Evolutionary conservation across 2,329 filamentous ascomycete species (phyloP), one percentile per base, ranked within the genome.

Genomic region (Claviceps purpurea): DNA sequence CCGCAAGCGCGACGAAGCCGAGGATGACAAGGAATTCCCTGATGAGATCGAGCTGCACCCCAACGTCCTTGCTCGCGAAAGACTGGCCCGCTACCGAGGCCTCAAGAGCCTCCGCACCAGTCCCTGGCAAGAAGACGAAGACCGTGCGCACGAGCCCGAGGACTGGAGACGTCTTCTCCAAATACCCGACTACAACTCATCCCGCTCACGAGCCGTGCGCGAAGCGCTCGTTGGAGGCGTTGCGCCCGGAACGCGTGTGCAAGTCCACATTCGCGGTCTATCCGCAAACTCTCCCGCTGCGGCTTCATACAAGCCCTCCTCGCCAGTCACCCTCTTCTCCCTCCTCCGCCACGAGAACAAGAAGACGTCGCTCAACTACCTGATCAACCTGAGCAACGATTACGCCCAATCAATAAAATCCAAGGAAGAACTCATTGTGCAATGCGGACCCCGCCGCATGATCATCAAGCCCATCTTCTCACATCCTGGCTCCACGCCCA

Each of bases 41-140:
- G 93, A 98, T 58, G 93, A 98, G 68, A 93, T 98, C 53, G 94
- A 98, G 67, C 74, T 98, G 50, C 88, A 87, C 58, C 93, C 94
- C 0, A 79, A 91, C 50, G 88, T 94, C 3, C 75, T 88, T 45
- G 93, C 93, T 0, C 75, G 88, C 50, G 93, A 98, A 69, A 79
- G 93, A 45, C 72, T 98, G 51, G 81, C 85, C 8, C 81, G 87
- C 54, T 98, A 96, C 69, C 78, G 93, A 62, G 93, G 93, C 43
- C 70, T 98, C 58, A 98, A 97, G 76, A 95, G 87, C 64, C 69
- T 97, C 55, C 83, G 88, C 58, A 87, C 87, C 13, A 95, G 89
- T 61, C 75, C 78, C 10, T 98, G 93, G 93, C 85, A 95, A 60
- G 87, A 84, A 37, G 84, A 87, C 44, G 91, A 95, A 68, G 93